A percentile compares a stretch with the other conserved stretches of the same genome.
Evolutionary conservation across 805 yeast species (phyloP).

Genomic region (Saturnispora dispora): DNA sequence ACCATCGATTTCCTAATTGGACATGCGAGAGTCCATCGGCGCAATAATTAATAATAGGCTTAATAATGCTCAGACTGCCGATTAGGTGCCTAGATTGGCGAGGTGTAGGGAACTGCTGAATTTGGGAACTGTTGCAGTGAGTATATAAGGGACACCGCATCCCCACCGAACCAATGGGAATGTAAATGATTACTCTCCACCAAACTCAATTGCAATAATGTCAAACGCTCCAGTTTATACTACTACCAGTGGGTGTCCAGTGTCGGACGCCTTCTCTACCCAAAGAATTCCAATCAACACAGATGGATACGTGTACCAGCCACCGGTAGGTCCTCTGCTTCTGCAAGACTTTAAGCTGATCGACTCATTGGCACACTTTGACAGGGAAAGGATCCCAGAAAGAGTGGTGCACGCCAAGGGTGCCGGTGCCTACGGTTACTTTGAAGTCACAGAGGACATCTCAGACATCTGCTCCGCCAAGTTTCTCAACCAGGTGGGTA

Average conservation of each 20-base stretch:
- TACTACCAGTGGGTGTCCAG: constrained; percentile 70
- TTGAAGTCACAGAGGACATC: constrained; percentile 82
- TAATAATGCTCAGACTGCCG: neutral
- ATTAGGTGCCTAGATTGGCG: neutral
- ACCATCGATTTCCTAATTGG: neutral
- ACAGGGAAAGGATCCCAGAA: constrained; percentile 85
- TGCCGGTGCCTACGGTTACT: constrained; percentile 81
- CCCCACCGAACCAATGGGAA: neutral
- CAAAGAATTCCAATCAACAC: constrained; percentile 59
- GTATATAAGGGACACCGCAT: no score
- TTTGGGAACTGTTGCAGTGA: neutral
- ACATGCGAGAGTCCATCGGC: neutral
- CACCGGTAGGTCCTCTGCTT: constrained; percentile 57
- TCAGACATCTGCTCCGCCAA: constrained; percentile 61
- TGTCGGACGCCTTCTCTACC: constrained; percentile 65
- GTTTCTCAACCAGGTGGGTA: constrained; percentile 67
- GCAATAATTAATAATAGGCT: neutral
- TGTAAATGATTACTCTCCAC: neutral
- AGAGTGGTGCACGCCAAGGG: constrained; percentile 93
- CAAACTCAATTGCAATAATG: constrained; percentile 15
- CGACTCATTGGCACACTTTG: constrained; percentile 79
- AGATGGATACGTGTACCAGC: constrained; percentile 20
- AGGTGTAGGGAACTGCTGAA: neutral
- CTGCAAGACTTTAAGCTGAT: constrained; percentile 75
- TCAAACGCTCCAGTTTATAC: constrained; percentile 50